A percentile compares a stretch with the other conserved stretches of the same genome.
phyloP scores from a whole-genome alignment of 257 asterid genomes.

The Mitragyna speciosa region DNA sequence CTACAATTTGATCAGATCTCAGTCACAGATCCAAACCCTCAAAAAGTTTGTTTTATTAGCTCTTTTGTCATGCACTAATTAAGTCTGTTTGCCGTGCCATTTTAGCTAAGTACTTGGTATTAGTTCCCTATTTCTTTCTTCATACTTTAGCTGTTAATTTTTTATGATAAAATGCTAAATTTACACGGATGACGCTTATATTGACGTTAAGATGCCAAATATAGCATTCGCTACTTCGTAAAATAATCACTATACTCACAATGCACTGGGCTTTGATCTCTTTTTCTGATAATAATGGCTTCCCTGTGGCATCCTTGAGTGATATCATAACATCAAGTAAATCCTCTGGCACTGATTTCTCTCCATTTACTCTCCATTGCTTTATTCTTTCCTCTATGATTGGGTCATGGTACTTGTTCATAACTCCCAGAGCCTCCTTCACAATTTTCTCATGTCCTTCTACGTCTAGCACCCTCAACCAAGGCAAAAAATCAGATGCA shows the following conservation, averaged over 20 bases:
- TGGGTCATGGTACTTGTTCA: constrained; percentile 1
- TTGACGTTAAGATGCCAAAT: no score
- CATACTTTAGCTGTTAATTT: neutral
- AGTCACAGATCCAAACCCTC: no score
- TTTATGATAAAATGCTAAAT: no score
- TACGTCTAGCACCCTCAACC: neutral
- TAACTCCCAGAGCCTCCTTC: neutral
- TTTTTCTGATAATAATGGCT: neutral
- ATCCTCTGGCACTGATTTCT: neutral
- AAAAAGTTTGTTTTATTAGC: no score
- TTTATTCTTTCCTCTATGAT: neutral
- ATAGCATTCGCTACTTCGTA: no score
- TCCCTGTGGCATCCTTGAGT: neutral
- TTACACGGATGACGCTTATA: no score
- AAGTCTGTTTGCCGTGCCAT: neutral
- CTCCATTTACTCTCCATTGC: neutral
- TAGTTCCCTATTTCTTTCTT: neutral
- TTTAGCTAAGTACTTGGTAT: no score
- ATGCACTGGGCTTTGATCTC: neutral
- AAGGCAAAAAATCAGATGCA: neutral
- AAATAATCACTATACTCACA: neutral
- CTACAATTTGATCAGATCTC: no score
- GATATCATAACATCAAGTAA: constrained; percentile 3
- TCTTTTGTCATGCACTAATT: no score
- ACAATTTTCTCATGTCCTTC: neutral